Conservation (phyloP, 1,284 basidiomycete genomes). For the Fomitopsis betulina region DNA sequence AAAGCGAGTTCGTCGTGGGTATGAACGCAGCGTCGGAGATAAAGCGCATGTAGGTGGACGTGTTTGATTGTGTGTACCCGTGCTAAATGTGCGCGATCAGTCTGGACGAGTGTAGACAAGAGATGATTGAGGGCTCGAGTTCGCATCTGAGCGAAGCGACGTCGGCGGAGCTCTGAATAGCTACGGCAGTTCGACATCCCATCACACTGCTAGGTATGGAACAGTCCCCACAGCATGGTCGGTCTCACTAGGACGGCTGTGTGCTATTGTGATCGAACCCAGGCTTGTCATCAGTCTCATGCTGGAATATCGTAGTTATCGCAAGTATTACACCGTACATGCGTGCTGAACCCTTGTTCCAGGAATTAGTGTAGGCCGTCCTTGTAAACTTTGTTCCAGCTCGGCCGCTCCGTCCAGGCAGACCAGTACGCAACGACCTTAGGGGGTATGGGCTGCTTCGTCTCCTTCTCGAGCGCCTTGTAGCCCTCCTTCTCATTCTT, state of each 20-base stretch:
- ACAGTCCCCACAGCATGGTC: too few species aligned
- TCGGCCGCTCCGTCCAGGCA: slow-evolving; percentile 49
- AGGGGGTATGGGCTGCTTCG: slow-evolving; percentile 33
- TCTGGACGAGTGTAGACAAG: slow-evolving; percentile 54
- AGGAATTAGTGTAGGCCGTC: slow-evolving; percentile 38
- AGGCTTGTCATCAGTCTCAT: too few species aligned
- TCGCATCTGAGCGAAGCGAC: slow-evolving; percentile 29
- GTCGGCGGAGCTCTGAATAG: slow-evolving; percentile 14
- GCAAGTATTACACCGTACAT: neutral
- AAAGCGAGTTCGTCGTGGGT: slow-evolving; percentile 66
- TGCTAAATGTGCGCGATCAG: slow-evolving; percentile 27
- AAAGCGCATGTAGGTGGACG: slow-evolving; percentile 40
- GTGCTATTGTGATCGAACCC: too few species aligned
- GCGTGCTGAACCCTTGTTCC: neutral
- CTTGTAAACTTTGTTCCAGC: slow-evolving; percentile 53
- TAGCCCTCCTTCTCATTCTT: slow-evolving; percentile 32
- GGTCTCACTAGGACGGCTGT: too few species aligned
- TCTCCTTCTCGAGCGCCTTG: slow-evolving; percentile 35
- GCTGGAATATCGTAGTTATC: neutral
- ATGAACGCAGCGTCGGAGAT: slow-evolving; percentile 64
- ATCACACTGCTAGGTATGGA: too few species aligned
- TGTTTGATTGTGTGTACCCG: neutral
- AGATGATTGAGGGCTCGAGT: slow-evolving; percentile 54
- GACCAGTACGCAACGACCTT: slow-evolving; percentile 41
- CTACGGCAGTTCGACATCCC: neutral